Conservation (phyloP, 768 basidiomycete species). For the Glaciozyma martinii region DNA sequence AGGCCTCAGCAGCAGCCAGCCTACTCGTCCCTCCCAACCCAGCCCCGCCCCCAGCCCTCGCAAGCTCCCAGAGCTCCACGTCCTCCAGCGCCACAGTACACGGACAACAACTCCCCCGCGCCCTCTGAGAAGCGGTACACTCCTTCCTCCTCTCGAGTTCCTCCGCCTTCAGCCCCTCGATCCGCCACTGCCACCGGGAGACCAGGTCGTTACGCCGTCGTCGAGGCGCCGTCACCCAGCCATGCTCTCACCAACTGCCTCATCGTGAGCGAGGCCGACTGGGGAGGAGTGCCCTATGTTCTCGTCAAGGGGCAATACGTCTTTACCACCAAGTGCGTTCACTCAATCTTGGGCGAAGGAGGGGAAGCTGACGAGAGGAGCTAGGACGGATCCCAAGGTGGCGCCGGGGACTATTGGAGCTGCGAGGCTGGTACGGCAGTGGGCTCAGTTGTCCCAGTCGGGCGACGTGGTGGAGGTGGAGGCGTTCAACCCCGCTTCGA, state of each 20-base stretch:
- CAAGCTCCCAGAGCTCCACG: not conserved
- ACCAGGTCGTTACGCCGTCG: conserved; percentile 19
- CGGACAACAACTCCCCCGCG: not conserved
- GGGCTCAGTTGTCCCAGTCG: conserved; percentile 71
- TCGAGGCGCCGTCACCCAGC: conserved; percentile 24
- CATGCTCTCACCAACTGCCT: conserved; percentile 68
- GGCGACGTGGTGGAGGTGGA: conserved; percentile 71
- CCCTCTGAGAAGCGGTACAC: not conserved
- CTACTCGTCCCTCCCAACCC: not conserved
- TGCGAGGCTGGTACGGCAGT: conserved; percentile 69
- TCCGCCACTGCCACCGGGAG: not conserved
- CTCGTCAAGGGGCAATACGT: conserved; percentile 63
- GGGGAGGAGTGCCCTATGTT: conserved; percentile 62
- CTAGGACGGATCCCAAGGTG: conserved; percentile 47
- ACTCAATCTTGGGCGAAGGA: not conserved
- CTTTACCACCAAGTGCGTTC: conserved; percentile 60
- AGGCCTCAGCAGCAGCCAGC: not conserved
- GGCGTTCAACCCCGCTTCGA: conserved; percentile 44
- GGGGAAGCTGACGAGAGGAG: not conserved
- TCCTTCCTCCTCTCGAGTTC: not conserved
- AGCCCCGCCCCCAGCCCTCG: conserved; percentile 9
- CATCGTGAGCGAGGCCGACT: conserved; percentile 70
- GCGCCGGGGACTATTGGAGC: conserved; percentile 63
- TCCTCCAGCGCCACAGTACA: not conserved
- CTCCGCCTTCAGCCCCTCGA: not conserved